Evolutionary conservation across 1,284 basidiomycete genomes (phyloP), one percentile per base, ranked within the genome.

Genomic region (Tetrapyrgos nigripes): DNA sequence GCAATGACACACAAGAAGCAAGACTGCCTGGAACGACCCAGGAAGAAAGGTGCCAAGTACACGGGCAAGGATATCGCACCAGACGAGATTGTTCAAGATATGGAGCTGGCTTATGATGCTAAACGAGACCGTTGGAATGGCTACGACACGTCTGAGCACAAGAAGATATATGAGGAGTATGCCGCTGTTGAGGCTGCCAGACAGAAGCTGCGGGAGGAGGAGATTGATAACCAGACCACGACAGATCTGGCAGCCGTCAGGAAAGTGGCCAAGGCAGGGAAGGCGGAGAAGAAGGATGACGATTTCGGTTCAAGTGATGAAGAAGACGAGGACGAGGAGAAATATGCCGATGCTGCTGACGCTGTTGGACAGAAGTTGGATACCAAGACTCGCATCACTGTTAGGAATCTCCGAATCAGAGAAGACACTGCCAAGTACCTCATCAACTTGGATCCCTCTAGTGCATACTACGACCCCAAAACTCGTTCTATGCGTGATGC

Each of bases 381-480:
- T 73, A 93, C 95, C 14, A 98, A 99, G 79, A 98, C 96, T 29
- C 91, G 97, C 59, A 97, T 99, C 65, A 98, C 97, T 4, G 96
- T 99, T 57, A 91, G 97, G 65, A 99, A 99, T 76, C 80, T 99
- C 69, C 93, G 97, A 78, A 99, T 99, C 67, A 91, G 97, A 71
- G 97, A 99, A 77, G 97, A 99, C 73, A 98, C 97, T 1, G 97
- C 97, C 17, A 99, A 99, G 76, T 99, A 99, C 68, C 87, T 99
- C 67, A 92, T 98, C 77, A 99, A 99, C 75, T 77, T 99, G 73
- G 95, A 98, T 74, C 91, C 93, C 3, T 89, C 94, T 1, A 96
- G 93, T 67, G 97, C 97, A 11, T 97, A 99, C 80, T 99, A 99
- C 72, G 97, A 99, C 71, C 97, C 97, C 50, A 99, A 99, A 81